Conservation (phyloP, 345 rosid genomes). For the Syzygium aqueum region DNA sequence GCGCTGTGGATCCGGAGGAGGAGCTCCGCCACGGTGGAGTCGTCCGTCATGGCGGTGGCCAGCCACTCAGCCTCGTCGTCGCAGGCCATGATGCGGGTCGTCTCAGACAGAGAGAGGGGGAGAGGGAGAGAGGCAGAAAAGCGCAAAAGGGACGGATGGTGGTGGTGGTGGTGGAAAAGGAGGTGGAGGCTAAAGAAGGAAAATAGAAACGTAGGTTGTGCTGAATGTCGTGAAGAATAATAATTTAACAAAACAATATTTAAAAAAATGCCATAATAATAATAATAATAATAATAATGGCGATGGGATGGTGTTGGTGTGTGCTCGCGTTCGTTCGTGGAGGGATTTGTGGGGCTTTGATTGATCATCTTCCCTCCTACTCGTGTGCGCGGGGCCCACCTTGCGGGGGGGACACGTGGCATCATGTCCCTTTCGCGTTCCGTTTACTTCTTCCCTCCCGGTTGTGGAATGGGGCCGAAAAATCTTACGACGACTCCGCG, state of each 20-base stretch:
- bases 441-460: background rate
- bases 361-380: background rate
- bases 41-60: background rate
- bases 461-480: background rate
- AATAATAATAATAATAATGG: background rate
- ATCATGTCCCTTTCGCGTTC: background rate
- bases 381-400: background rate
- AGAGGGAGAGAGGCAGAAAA: background rate
- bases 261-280: background rate
- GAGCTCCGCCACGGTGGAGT: background rate
- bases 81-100: background rate
- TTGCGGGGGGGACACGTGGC: background rate
- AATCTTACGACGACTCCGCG: background rate
- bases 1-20: conserved; percentile 1
- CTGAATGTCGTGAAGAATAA: background rate
- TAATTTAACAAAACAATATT: background rate
- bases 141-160: background rate
- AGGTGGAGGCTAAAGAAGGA: background rate
- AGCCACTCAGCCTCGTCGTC: conserved; percentile 1
- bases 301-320: background rate
- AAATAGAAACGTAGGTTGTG: background rate
- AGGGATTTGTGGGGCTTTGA: background rate
- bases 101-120: background rate
- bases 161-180: background rate
- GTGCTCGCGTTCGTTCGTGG: background rate